Percentiles rank a stretch among this genome's conserved stretches.
Evolutionary conservation across 1,284 basidiomycete species (phyloP).

Genomic region (Trichosporon sp.): DNA sequence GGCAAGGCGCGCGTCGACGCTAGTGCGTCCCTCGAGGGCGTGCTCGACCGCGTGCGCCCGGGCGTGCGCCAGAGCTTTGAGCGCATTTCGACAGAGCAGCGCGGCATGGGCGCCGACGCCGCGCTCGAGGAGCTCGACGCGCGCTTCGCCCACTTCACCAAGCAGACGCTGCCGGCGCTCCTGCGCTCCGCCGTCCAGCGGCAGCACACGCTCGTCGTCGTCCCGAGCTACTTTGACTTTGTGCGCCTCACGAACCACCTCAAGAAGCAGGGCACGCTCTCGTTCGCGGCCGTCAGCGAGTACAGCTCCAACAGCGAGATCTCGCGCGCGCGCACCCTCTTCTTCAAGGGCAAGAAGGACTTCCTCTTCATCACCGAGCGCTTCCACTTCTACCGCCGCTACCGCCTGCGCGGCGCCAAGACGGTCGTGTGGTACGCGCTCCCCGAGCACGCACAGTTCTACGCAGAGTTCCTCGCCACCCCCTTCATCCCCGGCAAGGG

Average conservation of each 20-base stretch:
- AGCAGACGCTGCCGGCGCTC: conserved; percentile 75
- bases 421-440: conserved; percentile 90
- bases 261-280: conserved; percentile 63
- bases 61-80: conserved; percentile 69
- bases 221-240: conserved; percentile 97
- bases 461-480: conserved; percentile 81
- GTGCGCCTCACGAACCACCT: conserved; percentile 85
- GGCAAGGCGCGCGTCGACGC: conserved; percentile 71
- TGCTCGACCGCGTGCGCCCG: conserved; percentile 62
- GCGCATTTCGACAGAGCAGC: conserved; percentile 36
- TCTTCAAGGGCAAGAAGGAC: conserved; percentile 81
- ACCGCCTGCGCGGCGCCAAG: conserved; percentile 83
- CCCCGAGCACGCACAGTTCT: conserved; percentile 86
- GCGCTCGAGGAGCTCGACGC: conserved; percentile 78
- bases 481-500: conserved; percentile 65
- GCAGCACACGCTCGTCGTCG: conserved; percentile 77
- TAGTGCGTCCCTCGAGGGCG: conserved; percentile 57
- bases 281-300: conserved; percentile 84
- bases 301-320: conserved; percentile 93
- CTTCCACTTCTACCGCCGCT: conserved; percentile 94
- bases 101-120: conserved; percentile 47
- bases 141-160: conserved; percentile 79
- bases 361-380: conserved; percentile 91
- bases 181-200: conserved; percentile 89
- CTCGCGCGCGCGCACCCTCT: conserved; percentile 82